phyloP scores from a whole-genome alignment of 371 early-diverging fungal genomes.

The Parasitella parasitica region DNA sequence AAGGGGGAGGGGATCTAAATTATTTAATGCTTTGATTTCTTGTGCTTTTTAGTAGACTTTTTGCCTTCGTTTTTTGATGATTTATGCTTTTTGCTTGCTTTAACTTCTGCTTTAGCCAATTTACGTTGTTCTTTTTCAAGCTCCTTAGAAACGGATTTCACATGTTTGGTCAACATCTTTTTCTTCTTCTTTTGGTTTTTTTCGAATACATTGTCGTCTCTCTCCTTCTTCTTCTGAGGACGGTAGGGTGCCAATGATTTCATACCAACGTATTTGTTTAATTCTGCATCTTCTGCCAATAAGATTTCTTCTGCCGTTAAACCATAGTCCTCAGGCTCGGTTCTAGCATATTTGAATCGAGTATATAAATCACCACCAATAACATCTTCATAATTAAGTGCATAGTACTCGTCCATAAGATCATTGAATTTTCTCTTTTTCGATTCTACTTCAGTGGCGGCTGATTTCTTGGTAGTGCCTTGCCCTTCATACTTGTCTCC shows the following conservation, averaged over 20 bases:
- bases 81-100: not conserved
- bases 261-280: conserved; percentile 83
- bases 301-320: conserved; percentile 83
- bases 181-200: conserved; percentile 10
- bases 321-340: conserved; percentile 74
- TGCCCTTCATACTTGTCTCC: conserved; percentile 44
- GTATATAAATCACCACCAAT: conserved; percentile 87
- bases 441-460: conserved; percentile 2
- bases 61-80: not conserved
- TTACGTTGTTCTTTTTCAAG: not conserved
- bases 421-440: conserved; percentile 43
- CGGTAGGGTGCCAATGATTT: conserved; percentile 81
- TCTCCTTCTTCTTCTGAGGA: not conserved
- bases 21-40: not conserved
- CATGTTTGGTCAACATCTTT: conserved; percentile 16
- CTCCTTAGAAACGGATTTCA: conserved; percentile 2
- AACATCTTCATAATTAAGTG: conserved; percentile 93
- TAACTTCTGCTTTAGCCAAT: not conserved
- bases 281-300: conserved; percentile 84
- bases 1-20: not conserved
- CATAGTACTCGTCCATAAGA: conserved; percentile 87
- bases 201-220: conserved; percentile 4
- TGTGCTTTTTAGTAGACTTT: not conserved
- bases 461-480: not conserved
- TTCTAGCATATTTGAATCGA: conserved; percentile 88